These are phyloP conservation scores for Mycena amicta DNA, from an alignment of 768 basidiomycete genomes.

Conservation along the genomic window DNA sequence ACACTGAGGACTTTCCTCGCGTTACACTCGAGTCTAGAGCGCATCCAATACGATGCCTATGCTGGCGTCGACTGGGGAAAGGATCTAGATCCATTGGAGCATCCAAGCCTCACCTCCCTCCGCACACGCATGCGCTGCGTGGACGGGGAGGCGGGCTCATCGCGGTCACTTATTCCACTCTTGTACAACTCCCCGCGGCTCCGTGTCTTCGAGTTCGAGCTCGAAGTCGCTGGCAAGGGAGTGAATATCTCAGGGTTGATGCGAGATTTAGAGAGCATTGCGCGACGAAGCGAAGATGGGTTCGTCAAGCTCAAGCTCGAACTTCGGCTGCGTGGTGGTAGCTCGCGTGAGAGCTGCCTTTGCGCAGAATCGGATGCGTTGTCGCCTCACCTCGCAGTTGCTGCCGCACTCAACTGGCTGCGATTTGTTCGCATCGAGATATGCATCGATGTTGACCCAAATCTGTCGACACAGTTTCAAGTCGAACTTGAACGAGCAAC, in stretches of 20 bases:
- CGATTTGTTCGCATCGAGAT: background rate
- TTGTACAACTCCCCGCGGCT: background rate
- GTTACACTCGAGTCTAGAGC: background rate
- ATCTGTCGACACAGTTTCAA: no score
- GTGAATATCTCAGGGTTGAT: background rate
- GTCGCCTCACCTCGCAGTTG: background rate
- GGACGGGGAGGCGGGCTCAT: background rate
- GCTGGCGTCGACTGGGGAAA: background rate
- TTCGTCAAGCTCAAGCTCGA: background rate
- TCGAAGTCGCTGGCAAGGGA: background rate
- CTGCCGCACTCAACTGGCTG: background rate
- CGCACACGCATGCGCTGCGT: background rate
- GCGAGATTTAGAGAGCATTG: background rate
- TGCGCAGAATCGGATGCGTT: no score
- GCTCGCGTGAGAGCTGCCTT: background rate
- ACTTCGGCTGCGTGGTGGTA: background rate
- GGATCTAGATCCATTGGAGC: background rate
- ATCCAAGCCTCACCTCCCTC: background rate
- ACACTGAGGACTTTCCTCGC: background rate
- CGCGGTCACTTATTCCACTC: background rate
- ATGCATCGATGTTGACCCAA: background rate
- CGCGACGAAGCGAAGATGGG: background rate
- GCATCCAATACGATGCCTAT: background rate
- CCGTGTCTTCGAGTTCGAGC: background rate
- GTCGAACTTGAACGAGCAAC: constrained; percentile 42